phyloP scores from a whole-genome alignment of 495 filamentous ascomycete genomes.

The Xylaria palmicola region DNA sequence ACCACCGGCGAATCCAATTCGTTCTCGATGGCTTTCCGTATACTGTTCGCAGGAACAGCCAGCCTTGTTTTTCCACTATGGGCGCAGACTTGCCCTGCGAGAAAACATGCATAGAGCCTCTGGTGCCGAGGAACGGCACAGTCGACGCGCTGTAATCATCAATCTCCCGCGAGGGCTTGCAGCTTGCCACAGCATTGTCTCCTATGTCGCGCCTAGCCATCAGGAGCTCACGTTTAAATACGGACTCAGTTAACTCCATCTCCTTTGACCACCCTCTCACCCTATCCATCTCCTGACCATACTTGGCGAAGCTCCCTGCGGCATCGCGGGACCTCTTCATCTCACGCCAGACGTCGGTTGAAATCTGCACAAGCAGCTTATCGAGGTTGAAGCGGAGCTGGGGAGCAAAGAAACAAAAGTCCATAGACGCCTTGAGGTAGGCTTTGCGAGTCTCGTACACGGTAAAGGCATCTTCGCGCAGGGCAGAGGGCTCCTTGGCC shows the following conservation, averaged over 20 bases:
- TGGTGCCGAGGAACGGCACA: constrained; percentile 76
- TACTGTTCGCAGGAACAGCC: constrained; percentile 80
- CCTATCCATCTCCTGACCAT: constrained; percentile 77
- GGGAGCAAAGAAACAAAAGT: constrained; percentile 85
- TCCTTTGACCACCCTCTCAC: constrained; percentile 89
- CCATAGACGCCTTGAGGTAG: constrained; percentile 88
- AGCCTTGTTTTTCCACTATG: constrained; percentile 83
- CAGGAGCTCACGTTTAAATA: constrained; percentile 76
- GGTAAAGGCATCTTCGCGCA: constrained; percentile 94
- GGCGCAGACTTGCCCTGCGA: constrained; percentile 45
- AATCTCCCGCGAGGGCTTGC: constrained; percentile 81
- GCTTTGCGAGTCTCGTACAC: constrained; percentile 90
- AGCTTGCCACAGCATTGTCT: constrained; percentile 66
- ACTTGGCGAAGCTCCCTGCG: constrained; percentile 59
- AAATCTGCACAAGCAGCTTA: constrained; percentile 77
- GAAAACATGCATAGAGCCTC: constrained; percentile 59
- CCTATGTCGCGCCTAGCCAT: constrained; percentile 80
- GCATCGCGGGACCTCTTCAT: constrained; percentile 66
- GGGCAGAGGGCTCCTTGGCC: constrained; percentile 84
- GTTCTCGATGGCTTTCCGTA: constrained; percentile 86
- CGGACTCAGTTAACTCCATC: constrained; percentile 79
- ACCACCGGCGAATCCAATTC: constrained; percentile 88
- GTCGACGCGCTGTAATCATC: constrained; percentile 90
- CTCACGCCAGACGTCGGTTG: constrained; percentile 82
- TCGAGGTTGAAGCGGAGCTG: constrained; percentile 79